Base-by-base conservation (phyloP, 352 stramenopile genomes). In the Halophytophthora batemanensis region DNA sequence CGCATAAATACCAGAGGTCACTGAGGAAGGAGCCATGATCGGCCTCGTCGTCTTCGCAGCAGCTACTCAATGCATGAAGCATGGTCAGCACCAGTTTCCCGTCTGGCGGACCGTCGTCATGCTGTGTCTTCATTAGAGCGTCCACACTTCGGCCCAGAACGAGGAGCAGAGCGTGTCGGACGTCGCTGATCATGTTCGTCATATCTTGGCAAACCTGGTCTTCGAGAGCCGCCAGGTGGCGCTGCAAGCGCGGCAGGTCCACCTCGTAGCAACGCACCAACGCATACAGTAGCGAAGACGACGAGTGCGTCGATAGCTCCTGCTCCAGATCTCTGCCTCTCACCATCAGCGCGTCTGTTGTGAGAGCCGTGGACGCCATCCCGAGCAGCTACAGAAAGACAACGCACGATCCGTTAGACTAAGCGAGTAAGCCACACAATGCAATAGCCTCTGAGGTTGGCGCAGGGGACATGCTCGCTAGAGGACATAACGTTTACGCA, bases 1-100 rank as follows among this genome's bases (percentile, higher is more conserved):
- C 61, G 28, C 66, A 83, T 14, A 89, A 52, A 47, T 76, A 59
- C 77, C 77, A 90, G 19, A 90, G 47, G 54, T 93, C 82, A 33
- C 77, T 89, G 40, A 93, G 25, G 33, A 76, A 84, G 50, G 80
- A 87, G 13, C 80, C 82, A 29, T 79, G 67, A 48, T 93, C 80
- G 0, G 61, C 55, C 2, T 69, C 58, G 2, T 85, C 56, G 4
- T 81, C 64, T 29, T 77, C 51, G 7, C 65, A 77, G 40, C 74
- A 71, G 52, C 86, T 76, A 18, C 74, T 83, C 5, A 91, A 47
- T 44, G 69, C 59, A 49, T 93, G 76, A 6, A 93, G 49, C 28
- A 82, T 74, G 28, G 68, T 70, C 34, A 91, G 45, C 22, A 90
- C 39, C 17, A 66, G 53, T 34, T 91, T n/a, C n/a, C n/a, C 80